Base-by-base conservation (phyloP, 202 grass and related monocot species). In the Eragrostis tef region DNA sequence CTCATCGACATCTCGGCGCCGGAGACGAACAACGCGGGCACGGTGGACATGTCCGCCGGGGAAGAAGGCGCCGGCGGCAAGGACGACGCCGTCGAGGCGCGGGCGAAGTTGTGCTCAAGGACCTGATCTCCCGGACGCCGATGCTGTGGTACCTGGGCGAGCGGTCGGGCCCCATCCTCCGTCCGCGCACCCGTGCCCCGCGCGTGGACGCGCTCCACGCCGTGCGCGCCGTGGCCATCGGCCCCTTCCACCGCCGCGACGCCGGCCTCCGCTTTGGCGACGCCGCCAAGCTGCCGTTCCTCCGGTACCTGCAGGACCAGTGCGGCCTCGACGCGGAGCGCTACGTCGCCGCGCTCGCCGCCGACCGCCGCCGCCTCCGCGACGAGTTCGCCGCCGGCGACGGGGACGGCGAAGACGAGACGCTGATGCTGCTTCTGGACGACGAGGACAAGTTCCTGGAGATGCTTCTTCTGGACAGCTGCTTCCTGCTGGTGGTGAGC, bases 381-480 rank as follows among this genome's bases (percentile, higher is more conserved):
- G 71, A 72, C 5, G 82, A 89, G 82, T 85, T 85, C 71, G 56
- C 77, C 15, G 71, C 10, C 56, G 82, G 47, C 50, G 29, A 12
- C 61, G 48, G 0, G 2, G 60, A 34, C 56, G 82, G 47, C 50
- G 29, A 12, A 50, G 48, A 0, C 4, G 60, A 34, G 16, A 44
- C 20, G 42, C 52, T 22, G 52, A 43, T 22, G 4, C 69, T 88
- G n/a, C n/a, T n/a, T n/a, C n/a, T n/a, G 13, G 71, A 42, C 52
- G 27, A 65, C 56, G 77, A 85, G 25, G 82, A 81, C 2, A 85
- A 6, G 46, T 85, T 89, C 71, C 5, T 89, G 39, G 43, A 85
- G 87, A 89, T 89, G 82, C 26, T 85, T 43, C 71, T 89, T 17
- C 87, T 89, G 3, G 87, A 89, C 82, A 85, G 82, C 77, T 89